phyloP scores from a whole-genome alignment of 1,284 basidiomycete genomes.

The Cutaneotrichosporon dermatis region DNA sequence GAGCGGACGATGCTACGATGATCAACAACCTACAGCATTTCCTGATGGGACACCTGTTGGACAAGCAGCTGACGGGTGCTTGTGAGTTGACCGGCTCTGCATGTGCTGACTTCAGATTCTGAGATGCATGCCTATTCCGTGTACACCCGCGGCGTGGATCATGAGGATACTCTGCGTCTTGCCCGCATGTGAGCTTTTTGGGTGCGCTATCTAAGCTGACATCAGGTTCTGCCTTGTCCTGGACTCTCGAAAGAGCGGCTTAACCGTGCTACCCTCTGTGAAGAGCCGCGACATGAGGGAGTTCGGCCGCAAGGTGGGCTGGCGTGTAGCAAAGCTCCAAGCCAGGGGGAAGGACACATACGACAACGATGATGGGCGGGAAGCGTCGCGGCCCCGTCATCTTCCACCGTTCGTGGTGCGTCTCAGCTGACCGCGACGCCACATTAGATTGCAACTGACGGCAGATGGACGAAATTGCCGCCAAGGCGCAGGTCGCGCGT shows the following conservation, averaged over 20 bases:
- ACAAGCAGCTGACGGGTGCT: conserved; percentile 13
- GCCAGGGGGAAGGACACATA: conserved; percentile 6
- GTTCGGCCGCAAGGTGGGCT: conserved; percentile 23
- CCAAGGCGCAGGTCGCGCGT: conserved; percentile 10
- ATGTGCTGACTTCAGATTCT: conserved; percentile 24
- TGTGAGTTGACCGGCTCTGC: neutral
- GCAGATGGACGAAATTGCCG: conserved; percentile 33
- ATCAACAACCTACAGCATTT: conserved; percentile 30
- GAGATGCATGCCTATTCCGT: conserved; percentile 34
- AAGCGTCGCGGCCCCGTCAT: conserved; percentile 5
- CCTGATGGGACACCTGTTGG: conserved; percentile 25
- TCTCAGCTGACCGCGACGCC: conserved; percentile 1
- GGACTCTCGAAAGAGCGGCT: conserved; percentile 39
- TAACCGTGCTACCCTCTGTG: conserved; percentile 23
- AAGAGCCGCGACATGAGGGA: conserved; percentile 14
- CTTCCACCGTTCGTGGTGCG: conserved; percentile 31
- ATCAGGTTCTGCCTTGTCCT: conserved; percentile 29
- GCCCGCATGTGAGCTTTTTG: conserved; percentile 26
- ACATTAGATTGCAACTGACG: neutral
- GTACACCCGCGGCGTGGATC: conserved; percentile 29
- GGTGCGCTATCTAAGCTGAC: neutral
- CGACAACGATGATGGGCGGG: neutral
- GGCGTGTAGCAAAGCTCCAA: conserved; percentile 30
- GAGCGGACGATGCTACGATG: conserved; percentile 16
- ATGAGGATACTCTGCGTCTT: conserved; percentile 30